Base-by-base conservation (phyloP, 805 yeast species). In the Candida tammaniensis region DNA sequence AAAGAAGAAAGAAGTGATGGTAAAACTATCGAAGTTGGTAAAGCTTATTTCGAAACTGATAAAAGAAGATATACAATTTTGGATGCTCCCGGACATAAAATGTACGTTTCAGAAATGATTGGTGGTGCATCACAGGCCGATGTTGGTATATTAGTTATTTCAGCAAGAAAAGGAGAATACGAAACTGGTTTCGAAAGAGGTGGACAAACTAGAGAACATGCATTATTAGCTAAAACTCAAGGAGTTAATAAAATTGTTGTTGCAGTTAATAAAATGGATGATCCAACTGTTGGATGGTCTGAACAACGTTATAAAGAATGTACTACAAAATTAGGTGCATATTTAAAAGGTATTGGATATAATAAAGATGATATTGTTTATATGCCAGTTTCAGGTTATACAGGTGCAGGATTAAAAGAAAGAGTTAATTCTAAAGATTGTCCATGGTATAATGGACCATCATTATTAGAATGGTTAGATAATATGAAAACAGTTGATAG, bases 81-180 rank as follows among this genome's bases (percentile, higher is more conserved):
- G 61, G 99, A 93, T 64, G 99, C 99, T 7, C 99, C 99, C 47
- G 99, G 99, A 33, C 99, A 93, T 74, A 93, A 93, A 71, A 84
- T 93, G 87, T 93, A 93, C 59, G 97, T 93, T 44, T 87, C 97
- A 36, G 95, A 88, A 64, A 93, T 93, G 99, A 93, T 93, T 72
- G 98, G 98, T 54, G 98, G 98, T 64, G 99, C 99, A 13, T 89
- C 98, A 29, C 99, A 93, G 71, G 98, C 99, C 22, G 99, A 93
- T 69, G 93, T 91, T 39, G 99, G 99, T 68, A 79, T 93, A 47
- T 76, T 93, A 54, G 99, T 93, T 31, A 93, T 93, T 51, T 86
- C 96, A 44, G 98, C 98, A 30, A 85, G 99, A 75, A 88, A 89
- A 67, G 99, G 99, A 69, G 99, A 93, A 64, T 93, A 93, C 66